phyloP scores from a whole-genome alignment of 2,329 filamentous ascomycete genomes.

The Aspergillus pseudotamarii region DNA sequence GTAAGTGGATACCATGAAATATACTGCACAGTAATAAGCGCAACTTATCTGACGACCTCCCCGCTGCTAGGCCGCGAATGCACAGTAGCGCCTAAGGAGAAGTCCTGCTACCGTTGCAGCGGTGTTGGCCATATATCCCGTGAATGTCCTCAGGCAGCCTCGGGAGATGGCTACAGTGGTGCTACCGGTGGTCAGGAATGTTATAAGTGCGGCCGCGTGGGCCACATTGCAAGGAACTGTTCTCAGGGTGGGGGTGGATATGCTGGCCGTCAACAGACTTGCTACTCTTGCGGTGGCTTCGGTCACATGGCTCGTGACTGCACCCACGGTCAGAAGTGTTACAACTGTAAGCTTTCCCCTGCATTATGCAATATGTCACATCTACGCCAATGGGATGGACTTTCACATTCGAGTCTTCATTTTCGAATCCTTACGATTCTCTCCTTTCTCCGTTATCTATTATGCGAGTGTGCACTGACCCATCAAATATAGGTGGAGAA shows the following conservation, averaged over 20 bases:
- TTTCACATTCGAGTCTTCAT: background rate
- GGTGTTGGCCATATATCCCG: constrained; percentile 88
- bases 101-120: constrained; percentile 67
- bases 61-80: constrained; percentile 75
- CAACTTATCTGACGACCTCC: constrained; percentile 16
- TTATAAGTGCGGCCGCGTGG: constrained; percentile 98
- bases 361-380: background rate
- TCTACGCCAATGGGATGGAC: background rate
- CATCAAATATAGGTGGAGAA: constrained; percentile 64
- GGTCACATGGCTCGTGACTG: constrained; percentile 98
- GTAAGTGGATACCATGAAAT: constrained; percentile 52
- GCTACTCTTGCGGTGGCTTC: constrained; percentile 97
- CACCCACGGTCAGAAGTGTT: constrained; percentile 99
- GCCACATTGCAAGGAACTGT: constrained; percentile 82
- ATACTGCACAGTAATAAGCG: background rate
- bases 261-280: constrained; percentile 72
- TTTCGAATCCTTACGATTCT: background rate
- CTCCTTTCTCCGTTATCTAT: background rate
- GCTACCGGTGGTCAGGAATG: constrained; percentile 68
- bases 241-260: constrained; percentile 55
- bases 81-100: constrained; percentile 85
- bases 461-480: constrained; percentile 3
- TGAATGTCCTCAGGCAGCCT: constrained; percentile 60
- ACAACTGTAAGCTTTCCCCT: constrained; percentile 72
- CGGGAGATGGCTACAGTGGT: constrained; percentile 50